Evolutionary conservation across 2,329 filamentous ascomycete genomes (phyloP), one percentile per base, ranked within the genome.

Genomic region (Colletotrichum sp.): DNA sequence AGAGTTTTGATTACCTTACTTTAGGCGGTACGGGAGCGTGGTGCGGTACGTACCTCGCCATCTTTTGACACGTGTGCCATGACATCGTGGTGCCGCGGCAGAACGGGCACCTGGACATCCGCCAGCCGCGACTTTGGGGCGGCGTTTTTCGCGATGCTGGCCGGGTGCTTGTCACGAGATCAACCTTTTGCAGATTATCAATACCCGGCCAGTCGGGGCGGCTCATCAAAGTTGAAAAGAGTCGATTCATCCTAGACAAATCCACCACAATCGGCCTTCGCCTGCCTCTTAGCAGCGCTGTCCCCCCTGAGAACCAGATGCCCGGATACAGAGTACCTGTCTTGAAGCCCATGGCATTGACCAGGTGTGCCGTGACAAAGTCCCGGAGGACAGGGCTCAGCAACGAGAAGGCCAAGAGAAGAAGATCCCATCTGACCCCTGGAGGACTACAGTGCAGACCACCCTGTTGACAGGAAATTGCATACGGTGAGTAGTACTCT

Each of bases 1-100:
- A 56, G 30, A 71, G 36, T 58, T 74, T 71, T 74, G 71, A 71
- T 66, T 76, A 43, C 69, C 56, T 59, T 59, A 28, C 61, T 56
- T 55, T 66, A 59, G n/a, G 24, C 32, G 43, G 58, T 4, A 58
- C 13, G 59, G 6, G 26, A 58, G 55, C 55, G 55, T 9, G 16
- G 55, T 18, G 55, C 30, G 58, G 63, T 64, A 75, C 73, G 73
- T 72, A 63, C 34, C 68, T 14, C 13, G 8, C 4, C 61, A 34
- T 21, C 26, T 59, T 32, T 68, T 63, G 73, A 73, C 69, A 75
- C 69, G 73, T 75, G 69, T 76, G 62, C 73, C 73, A 75, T 69
- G 70, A 69, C 32, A 73, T 73, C 34, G 69, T 66, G 26, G 52
- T 73, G 69, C 62, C 21, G 58, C 38, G 43, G 56, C 24, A 34